These are phyloP conservation scores for Candida odintsovae DNA, from an alignment of 805 yeast genomes.

Conservation along the genomic window DNA sequence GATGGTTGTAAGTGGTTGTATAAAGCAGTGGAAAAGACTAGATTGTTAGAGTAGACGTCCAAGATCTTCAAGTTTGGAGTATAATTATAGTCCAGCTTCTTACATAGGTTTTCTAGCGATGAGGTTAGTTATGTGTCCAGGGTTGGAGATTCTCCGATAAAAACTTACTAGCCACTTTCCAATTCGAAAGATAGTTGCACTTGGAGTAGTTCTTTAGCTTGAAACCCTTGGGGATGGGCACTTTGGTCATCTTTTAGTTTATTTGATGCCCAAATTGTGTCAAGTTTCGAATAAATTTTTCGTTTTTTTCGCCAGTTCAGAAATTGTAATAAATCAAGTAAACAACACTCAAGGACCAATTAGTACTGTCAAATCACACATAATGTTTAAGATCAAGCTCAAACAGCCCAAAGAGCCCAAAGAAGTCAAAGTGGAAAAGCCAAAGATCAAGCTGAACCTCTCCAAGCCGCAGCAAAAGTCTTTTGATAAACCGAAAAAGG, in stretches of 20 bases:
- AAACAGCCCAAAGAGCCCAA: neutral
- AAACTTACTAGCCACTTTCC: neutral
- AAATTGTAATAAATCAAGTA: too few species aligned
- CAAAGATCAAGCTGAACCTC: constrained; percentile 13
- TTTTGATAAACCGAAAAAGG: constrained; percentile 3
- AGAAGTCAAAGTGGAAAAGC: neutral
- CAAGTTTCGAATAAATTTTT: too few species aligned
- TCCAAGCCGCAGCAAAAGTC: neutral
- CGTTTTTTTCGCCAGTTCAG: too few species aligned
- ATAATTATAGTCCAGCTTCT: constrained; percentile 30
- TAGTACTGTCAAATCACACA: neutral
- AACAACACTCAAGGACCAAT: too few species aligned
- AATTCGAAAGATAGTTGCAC: constrained; percentile 3
- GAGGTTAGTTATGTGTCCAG: neutral
- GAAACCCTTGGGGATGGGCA: constrained; percentile 8
- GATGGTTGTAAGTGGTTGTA: constrained; percentile 55
- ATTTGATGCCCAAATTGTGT: neutral
- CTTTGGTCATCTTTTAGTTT: constrained; percentile 5
- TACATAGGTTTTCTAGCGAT: neutral
- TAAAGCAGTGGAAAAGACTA: constrained; percentile 57
- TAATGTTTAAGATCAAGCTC: constrained; percentile 5
- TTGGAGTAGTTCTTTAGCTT: constrained; percentile 10
- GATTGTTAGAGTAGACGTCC: constrained; percentile 56
- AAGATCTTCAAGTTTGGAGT: constrained; percentile 41
- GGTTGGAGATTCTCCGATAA: too few species aligned